Base-by-base conservation (phyloP, 2,329 filamentous ascomycete species). In the Neonectria faginata region DNA sequence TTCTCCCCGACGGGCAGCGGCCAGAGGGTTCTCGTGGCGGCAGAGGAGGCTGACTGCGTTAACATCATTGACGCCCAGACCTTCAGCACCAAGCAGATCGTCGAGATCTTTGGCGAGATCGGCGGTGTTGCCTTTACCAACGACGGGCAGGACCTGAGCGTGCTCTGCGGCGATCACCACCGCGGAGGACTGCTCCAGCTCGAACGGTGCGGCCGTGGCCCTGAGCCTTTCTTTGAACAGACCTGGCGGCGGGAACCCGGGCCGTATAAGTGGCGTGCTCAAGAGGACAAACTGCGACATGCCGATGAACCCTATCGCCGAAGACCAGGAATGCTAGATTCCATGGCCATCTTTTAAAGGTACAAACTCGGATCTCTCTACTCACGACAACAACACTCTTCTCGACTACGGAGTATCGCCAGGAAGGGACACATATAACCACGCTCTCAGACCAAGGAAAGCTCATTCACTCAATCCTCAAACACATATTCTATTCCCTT, bases 41-140 rank as follows among this genome's bases (percentile, higher is more conserved):
- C 91, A 2, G 92, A 95, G 76, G 90, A 92, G 74, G 91, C 92
- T 36, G 92, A 95, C 74, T 87, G 87, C 62, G 79, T 95, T 73
- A 89, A 86, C 74, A 81, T 94, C 50, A 89, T 94, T 69, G 89
- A 94, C 68, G 90, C 88, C 0, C 82, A 86, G 71, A 88, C 83
- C 0, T 92, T 89, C 71, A 77, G 82, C 22, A 84, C 84, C n/a
- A 88, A 89, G 76, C 92, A 94, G 77, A 87, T 86, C 0, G 79
- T 94, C 10, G 90, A 92, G 65, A 85, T 94, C 60, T 93, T 94
- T 76, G 91, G 92, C 39, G 90, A 92, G 72, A 87, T 93, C 64
- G 91, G 87, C 8, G 92, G 92, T 18, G 80, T 92, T 4, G 83
- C 84, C 20, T 89, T 94, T 68, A 82, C 89, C 5, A 87, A 90